Percentiles rank a stretch among this genome's conserved stretches.
Conservation (phyloP, 2,329 filamentous ascomycete genomes). For the Apiospora saccharicola region DNA sequence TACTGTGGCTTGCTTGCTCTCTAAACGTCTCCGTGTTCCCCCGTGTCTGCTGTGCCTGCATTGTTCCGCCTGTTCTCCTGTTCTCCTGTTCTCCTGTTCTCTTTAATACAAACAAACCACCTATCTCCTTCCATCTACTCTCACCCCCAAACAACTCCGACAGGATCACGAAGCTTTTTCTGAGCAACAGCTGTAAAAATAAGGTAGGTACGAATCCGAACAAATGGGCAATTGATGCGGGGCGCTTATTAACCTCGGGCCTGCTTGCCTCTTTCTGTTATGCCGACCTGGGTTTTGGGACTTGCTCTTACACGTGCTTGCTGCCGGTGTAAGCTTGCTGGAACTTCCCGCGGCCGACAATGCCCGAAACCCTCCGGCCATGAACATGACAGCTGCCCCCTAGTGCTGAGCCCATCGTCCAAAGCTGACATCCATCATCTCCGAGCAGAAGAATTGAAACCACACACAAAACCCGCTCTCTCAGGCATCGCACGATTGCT, state of each 20-base stretch:
- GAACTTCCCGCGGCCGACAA: background rate
- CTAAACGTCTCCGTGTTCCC: background rate
- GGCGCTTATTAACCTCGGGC: slow-evolving; percentile 20
- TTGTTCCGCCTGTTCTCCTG: background rate
- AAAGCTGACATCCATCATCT: slow-evolving; percentile 11
- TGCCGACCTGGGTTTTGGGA: background rate
- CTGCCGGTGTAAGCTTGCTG: slow-evolving; percentile 7
- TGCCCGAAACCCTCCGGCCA: slow-evolving; percentile 9
- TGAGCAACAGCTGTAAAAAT: slow-evolving; percentile 5
- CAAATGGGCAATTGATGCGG: slow-evolving; percentile 6
- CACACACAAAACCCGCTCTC: slow-evolving; percentile 13
- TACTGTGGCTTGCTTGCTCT: slow-evolving; percentile 11
- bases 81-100: background rate
- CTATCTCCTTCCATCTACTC: background rate
- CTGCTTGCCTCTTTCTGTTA: background rate
- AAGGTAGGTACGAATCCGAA: slow-evolving; percentile 6
- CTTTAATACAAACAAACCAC: slow-evolving; percentile 3
- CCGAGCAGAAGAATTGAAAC: background rate
- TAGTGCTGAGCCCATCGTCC: slow-evolving; percentile 15
- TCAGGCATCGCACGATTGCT: slow-evolving; percentile 28
- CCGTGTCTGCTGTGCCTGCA: background rate
- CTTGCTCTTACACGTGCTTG: slow-evolving; percentile 19
- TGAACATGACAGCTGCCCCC: background rate
- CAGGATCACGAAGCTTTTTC: slow-evolving; percentile 21
- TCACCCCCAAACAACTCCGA: background rate